Evolutionary conservation across 345 rosid species (phyloP), one percentile per base, ranked within the genome.

Genomic region (Trapa bicornis): DNA sequence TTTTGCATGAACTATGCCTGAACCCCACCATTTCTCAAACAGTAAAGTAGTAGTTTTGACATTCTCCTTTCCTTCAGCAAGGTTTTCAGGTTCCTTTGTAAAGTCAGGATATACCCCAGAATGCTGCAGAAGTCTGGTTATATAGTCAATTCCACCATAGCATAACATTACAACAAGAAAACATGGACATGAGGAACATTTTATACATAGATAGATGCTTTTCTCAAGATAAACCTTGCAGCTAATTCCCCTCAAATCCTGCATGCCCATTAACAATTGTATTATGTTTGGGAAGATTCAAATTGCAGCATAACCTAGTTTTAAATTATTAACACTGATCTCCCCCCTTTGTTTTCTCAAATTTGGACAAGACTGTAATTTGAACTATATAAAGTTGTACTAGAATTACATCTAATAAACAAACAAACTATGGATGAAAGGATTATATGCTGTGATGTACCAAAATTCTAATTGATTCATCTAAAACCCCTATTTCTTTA

Each of bases 1-100:
- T 77, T 92, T 92, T 6, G 95, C 83, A 79, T 92, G 98, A 68
- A 89, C 87, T 12, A 92, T 75, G 33, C 96, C 98, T 11, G 95
- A 89, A 0, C 98, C 92, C 88, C 90, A 92, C 92, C 92, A 87
- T 68, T 87, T 70, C 36, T 78, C 75, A 52, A 92, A 80, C 70
- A 87, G 70, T 45, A 86, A 63, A 73, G 96, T 89, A 33, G 71
- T 76, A 73, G 79, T 82, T 71, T 89, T 68, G 70, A 89, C 95
- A 41, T 92, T 92, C 62, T 84, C 70, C 78, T 89, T 87, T 67
- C 96, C 85, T 11, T 73, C 75, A 75, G 92, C 96, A 67, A 92
- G 82, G 53, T 80, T 75, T 37, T 84, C 73, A 29, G 95, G 86
- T 68, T 92, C 96, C 71, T 83, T 75, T 8, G 89, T 79, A 42